phyloP scores from a whole-genome alignment of 2,329 filamentous ascomycete genomes.

The Chalaropsis thielavioides region DNA sequence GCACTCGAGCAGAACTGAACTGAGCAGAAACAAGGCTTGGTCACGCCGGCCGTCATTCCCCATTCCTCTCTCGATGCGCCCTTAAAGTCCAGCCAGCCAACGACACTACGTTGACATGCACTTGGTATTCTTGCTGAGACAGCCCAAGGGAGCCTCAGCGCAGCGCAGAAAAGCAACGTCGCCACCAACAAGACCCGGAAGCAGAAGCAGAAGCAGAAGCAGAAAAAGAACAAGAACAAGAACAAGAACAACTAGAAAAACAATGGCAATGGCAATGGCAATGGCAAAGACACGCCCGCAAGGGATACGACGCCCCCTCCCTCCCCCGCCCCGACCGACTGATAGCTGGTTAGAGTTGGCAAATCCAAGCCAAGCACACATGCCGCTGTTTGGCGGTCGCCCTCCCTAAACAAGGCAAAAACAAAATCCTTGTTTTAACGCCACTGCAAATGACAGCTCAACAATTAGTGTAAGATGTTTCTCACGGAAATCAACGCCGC shows the following conservation, averaged over 20 bases:
- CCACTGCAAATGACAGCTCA: slow-evolving; percentile 1
- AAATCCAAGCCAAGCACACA: background rate
- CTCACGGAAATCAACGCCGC: background rate
- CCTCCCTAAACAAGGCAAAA: background rate
- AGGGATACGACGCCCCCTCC: background rate
- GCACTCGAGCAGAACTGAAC: background rate
- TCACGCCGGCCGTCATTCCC: background rate
- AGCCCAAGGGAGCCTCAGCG: background rate
- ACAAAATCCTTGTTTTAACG: background rate
- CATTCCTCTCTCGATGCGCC: background rate
- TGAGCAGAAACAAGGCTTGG: background rate
- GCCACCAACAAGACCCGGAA: too few relatives aligned
- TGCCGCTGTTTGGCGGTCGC: background rate
- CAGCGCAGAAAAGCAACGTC: background rate
- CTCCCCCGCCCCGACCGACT: background rate
- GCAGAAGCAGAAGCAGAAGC: too few relatives aligned
- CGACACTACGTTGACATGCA: background rate
- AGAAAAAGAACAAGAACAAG: background rate
- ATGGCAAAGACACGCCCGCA: background rate
- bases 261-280: background rate
- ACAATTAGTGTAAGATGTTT: background rate
- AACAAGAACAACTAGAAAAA: background rate
- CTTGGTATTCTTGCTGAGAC: slow-evolving; percentile 10
- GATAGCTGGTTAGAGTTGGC: background rate
- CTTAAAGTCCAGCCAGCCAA: background rate